Conservation (phyloP, 441 rosid species). For the Populus hybrid region DNA sequence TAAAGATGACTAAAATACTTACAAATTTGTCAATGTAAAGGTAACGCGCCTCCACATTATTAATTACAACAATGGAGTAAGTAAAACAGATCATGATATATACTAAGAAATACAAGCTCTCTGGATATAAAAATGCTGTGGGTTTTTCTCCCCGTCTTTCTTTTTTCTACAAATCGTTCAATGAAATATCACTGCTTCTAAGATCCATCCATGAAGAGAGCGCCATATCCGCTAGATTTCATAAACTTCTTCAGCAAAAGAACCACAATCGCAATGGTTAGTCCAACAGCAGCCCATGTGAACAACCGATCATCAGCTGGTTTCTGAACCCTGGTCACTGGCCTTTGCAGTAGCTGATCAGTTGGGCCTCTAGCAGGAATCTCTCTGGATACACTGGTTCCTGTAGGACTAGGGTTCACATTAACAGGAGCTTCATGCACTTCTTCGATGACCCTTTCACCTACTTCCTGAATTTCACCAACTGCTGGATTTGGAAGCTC, state of each 20-base stretch:
- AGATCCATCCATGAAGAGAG: constrained; percentile 80
- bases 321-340: constrained; percentile 42
- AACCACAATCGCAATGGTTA: constrained; percentile 74
- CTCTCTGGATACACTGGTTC: constrained; percentile 27
- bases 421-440: constrained; percentile 37
- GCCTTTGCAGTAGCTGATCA: constrained; percentile 30
- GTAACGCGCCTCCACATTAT: constrained; percentile 8
- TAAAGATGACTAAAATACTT: neutral
- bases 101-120: constrained; percentile 16
- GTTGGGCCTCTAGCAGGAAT: constrained; percentile 29
- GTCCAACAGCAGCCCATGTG: constrained; percentile 86
- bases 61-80: constrained; percentile 28
- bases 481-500: constrained; percentile 27
- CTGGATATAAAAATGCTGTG: neutral
- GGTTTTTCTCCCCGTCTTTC: neutral
- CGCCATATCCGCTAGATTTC: constrained; percentile 71
- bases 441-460: constrained; percentile 42
- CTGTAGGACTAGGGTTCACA: constrained; percentile 28
- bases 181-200: constrained; percentile 22
- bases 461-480: constrained; percentile 16
- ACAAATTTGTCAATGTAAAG: constrained; percentile 2
- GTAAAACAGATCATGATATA: constrained; percentile 1
- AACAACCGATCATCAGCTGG: constrained; percentile 77
- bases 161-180: neutral
- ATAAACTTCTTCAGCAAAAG: constrained; percentile 85